These are phyloP conservation scores for Leccinum angustisporum DNA, from an alignment of 1,284 basidiomycete genomes.

Conservation along the genomic window DNA sequence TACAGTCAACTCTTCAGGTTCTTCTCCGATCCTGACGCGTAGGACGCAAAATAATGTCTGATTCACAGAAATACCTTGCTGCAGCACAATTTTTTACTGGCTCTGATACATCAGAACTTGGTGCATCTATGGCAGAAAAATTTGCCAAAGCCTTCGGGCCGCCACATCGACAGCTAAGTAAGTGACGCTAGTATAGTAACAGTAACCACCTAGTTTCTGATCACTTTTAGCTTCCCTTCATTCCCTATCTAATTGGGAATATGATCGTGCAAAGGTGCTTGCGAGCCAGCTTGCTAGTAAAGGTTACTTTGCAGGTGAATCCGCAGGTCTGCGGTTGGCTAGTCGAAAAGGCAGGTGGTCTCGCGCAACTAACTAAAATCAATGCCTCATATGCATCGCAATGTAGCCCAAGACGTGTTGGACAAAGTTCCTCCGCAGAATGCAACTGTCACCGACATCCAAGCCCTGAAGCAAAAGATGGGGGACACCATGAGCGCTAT, in stretches of 20 bases:
- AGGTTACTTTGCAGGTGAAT: slow-evolving; percentile 84
- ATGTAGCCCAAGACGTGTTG: slow-evolving; percentile 52
- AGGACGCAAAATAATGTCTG: slow-evolving; percentile 1
- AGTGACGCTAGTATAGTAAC: slow-evolving; percentile 18
- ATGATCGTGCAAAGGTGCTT: slow-evolving; percentile 76
- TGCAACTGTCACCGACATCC: slow-evolving; percentile 58
- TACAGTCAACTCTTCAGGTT: slow-evolving; percentile 88
- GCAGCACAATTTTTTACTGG: slow-evolving; percentile 67
- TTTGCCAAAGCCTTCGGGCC: slow-evolving; percentile 81
- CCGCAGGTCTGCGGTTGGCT: slow-evolving; percentile 75
- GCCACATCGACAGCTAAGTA: slow-evolving; percentile 78
- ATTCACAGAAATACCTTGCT: slow-evolving; percentile 75
- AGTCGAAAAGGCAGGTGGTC: slow-evolving; percentile 45
- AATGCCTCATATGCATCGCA: slow-evolving; percentile 1
- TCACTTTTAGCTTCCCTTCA: slow-evolving; percentile 53
- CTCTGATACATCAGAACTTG: slow-evolving; percentile 79
- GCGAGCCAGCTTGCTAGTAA: slow-evolving; percentile 84
- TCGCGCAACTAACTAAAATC: background rate
- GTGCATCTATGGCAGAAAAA: slow-evolving; percentile 84
- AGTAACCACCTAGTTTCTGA: background rate
- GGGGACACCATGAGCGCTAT: slow-evolving; percentile 67
- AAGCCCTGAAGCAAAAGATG: slow-evolving; percentile 72
- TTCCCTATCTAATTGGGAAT: slow-evolving; percentile 56
- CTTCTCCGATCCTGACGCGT: background rate
- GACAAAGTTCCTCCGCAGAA: slow-evolving; percentile 61